Percentiles rank a stretch among this genome's conserved stretches.
These are phyloP conservation scores for Paecilomyces dactylethromorphus DNA, from an alignment of 2,329 filamentous ascomycete genomes.

Conservation along the genomic window DNA sequence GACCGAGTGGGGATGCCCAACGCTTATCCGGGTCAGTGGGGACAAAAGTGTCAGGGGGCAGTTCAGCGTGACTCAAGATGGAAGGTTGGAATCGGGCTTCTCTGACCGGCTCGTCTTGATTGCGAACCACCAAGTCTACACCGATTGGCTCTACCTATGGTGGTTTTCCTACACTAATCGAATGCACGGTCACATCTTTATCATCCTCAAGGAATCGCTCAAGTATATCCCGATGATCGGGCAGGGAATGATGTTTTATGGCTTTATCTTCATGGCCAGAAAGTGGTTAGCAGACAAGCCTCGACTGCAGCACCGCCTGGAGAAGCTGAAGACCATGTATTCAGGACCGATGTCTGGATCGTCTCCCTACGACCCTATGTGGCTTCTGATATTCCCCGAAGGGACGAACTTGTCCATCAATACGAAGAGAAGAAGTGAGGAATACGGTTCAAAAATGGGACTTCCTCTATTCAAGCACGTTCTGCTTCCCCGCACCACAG, in stretches of 20 bases:
- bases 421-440: slow-evolving; percentile 50
- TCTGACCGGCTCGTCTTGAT: slow-evolving; percentile 56
- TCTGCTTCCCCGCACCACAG: slow-evolving; percentile 56
- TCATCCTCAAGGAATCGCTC: slow-evolving; percentile 60
- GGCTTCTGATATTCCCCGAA: slow-evolving; percentile 60
- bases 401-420: slow-evolving; percentile 55
- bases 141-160: slow-evolving; percentile 65
- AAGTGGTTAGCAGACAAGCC: slow-evolving; percentile 58
- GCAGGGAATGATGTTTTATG: slow-evolving; percentile 59
- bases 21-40: slow-evolving; percentile 55
- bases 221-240: slow-evolving; percentile 58
- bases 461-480: slow-evolving; percentile 53
- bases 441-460: slow-evolving; percentile 52
- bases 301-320: slow-evolving; percentile 51
- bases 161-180: slow-evolving; percentile 60
- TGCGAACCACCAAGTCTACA: slow-evolving; percentile 62
- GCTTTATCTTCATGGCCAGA: slow-evolving; percentile 59
- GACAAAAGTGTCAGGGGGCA: slow-evolving; percentile 56
- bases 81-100: slow-evolving; percentile 53
- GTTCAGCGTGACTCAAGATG: slow-evolving; percentile 50
- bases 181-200: slow-evolving; percentile 61
- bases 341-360: slow-evolving; percentile 43
- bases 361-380: slow-evolving; percentile 54
- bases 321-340: slow-evolving; percentile 46
- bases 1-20: slow-evolving; percentile 58